Evolutionary conservation across 345 rosid species (phyloP), one percentile per base, ranked within the genome.

Genomic region (Camelina neglecta): DNA sequence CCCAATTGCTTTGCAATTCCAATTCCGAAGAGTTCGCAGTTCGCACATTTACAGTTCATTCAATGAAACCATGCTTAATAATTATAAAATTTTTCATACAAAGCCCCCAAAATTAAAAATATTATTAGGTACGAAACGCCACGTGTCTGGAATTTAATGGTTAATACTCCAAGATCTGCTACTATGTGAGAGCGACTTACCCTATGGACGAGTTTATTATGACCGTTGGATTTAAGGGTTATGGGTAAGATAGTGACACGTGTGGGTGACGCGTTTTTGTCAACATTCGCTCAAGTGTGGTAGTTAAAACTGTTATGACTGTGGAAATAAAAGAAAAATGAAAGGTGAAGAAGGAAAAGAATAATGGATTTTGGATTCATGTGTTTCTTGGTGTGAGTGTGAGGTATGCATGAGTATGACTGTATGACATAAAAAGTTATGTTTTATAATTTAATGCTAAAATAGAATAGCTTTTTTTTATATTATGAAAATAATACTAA

Each of bases 181-280:
- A 44, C 64, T 69, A 50, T 70, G 72, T 48, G 80, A 63, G 53
- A 56, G 47, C 67, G 71, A 71, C 71, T 3, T 56, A 64, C 71
- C 47, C 11, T 64, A 2, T 70, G 59, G 59, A 0, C 0, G 45
- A 64, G 48, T 6, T 63, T 26, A 26, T 20, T 2, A 10, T 57
- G 38, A 23, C 67, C 76, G 60, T 77, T 69, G 11, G 75, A 76
- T 77, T 64, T 24, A 2, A 7, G 0, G 0, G 0, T 18, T 11
- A 0, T 4, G 4, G 24, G 1, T 63, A 18, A 56, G 48, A 77
- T 48, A 21, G 47, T 0, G 48, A 64, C 75, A 71, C 72, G 80
- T 71, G 71, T 70, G 13, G 13, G 0, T 38, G 38, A 39, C 13
- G 29, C 16, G 53, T 60, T 49, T 48, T 58, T 20, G 10, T 10